These are phyloP conservation scores for Coemansia sp. DNA, from an alignment of 192 early-diverging fungal genomes.

Conservation along the genomic window DNA sequence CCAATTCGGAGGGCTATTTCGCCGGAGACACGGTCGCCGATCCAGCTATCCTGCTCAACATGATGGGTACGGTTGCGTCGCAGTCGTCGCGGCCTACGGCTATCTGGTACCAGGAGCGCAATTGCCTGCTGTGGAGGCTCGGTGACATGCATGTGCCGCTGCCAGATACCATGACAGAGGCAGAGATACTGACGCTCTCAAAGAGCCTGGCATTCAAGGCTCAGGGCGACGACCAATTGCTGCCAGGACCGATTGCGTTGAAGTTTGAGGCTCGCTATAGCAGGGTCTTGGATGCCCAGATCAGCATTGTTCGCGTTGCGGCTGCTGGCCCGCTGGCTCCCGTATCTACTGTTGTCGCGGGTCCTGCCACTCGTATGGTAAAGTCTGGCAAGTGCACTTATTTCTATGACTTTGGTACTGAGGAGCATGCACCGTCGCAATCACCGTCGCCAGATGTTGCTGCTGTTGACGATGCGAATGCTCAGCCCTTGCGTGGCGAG, in stretches of 20 bases:
- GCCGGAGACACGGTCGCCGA: slow-evolving; percentile 28
- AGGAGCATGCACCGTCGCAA: background rate
- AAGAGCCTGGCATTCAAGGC: slow-evolving; percentile 28
- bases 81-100: slow-evolving; percentile 47
- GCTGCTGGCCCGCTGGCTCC: slow-evolving; percentile 13
- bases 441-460: background rate
- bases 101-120: slow-evolving; percentile 48
- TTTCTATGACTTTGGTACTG: slow-evolving; percentile 2
- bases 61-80: slow-evolving; percentile 30
- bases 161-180: background rate
- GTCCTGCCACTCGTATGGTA: slow-evolving; percentile 14
- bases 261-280: slow-evolving; percentile 25
- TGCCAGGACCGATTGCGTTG: slow-evolving; percentile 27
- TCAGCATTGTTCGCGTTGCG: slow-evolving; percentile 31
- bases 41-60: slow-evolving; percentile 33
- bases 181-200: slow-evolving; percentile 8
- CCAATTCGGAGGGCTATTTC: slow-evolving; percentile 22
- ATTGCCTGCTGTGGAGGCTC: slow-evolving; percentile 44
- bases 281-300: slow-evolving; percentile 16
- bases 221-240: slow-evolving; percentile 15
- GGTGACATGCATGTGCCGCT: slow-evolving; percentile 27
- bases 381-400: slow-evolving; percentile 49
- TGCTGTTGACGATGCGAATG: background rate
- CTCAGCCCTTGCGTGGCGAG: background rate
- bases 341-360: slow-evolving; percentile 15